Percentiles rank a stretch among this genome's conserved stretches.
These are phyloP conservation scores for Penicillium expansum DNA, from an alignment of 2,329 filamentous ascomycete species.

Conservation along the genomic window DNA sequence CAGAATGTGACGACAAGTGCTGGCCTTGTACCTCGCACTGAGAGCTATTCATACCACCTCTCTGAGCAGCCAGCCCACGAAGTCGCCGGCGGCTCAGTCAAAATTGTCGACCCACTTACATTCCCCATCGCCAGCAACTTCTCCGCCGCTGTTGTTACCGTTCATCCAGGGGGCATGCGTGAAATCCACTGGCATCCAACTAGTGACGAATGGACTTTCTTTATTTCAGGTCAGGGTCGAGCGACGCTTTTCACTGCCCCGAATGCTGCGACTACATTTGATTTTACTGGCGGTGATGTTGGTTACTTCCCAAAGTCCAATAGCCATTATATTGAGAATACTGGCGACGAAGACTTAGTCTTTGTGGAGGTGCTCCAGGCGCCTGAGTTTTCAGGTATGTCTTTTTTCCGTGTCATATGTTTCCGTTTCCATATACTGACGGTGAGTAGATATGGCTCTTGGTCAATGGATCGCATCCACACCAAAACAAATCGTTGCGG, in stretches of 20 bases:
- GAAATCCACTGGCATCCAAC: constrained; percentile 84
- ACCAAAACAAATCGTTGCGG: constrained; percentile 57
- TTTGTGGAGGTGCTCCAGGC: constrained; percentile 74
- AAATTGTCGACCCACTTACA: constrained; percentile 72
- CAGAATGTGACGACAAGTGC: constrained; percentile 60
- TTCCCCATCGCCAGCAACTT: constrained; percentile 72
- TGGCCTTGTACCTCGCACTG: constrained; percentile 64
- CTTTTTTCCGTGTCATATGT: not conserved
- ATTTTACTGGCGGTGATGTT: constrained; percentile 72
- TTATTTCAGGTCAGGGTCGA: constrained; percentile 68
- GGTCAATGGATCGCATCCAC: constrained; percentile 52
- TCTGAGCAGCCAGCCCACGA: constrained; percentile 65
- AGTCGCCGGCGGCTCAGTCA: constrained; percentile 67
- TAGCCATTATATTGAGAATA: constrained; percentile 80
- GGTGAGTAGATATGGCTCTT: constrained; percentile 46
- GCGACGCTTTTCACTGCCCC: constrained; percentile 72
- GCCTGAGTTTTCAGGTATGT: constrained; percentile 56
- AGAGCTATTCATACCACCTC: constrained; percentile 68
- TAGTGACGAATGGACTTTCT: constrained; percentile 79
- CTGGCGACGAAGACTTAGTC: constrained; percentile 68
- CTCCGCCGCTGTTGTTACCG: constrained; percentile 68
- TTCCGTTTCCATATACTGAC: not conserved
- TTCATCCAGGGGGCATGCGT: constrained; percentile 68
- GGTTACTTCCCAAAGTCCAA: constrained; percentile 74
- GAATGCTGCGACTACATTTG: constrained; percentile 68